Conservation (phyloP, 106 monocot species). For the Ottelia alismoides region DNA sequence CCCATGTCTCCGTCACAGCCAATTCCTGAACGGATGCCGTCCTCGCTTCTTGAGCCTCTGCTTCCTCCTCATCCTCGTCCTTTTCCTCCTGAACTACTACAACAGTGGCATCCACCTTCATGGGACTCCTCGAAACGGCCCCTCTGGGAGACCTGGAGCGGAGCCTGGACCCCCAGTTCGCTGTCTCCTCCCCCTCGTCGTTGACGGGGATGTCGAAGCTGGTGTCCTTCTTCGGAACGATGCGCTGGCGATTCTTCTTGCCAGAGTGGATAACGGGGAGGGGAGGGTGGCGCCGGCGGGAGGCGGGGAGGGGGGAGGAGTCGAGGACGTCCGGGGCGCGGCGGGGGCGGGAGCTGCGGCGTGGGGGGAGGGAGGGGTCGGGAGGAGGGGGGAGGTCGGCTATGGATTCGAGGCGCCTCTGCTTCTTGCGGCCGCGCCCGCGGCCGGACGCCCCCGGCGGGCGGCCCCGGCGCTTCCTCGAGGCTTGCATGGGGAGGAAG, state of each 20-base stretch:
- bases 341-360: constrained; percentile 45
- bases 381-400: background rate
- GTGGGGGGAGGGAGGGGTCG: constrained; percentile 32
- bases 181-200: constrained; percentile 7
- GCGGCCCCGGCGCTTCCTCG: no score
- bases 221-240: background rate
- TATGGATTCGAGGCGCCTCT: constrained; percentile 63
- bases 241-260: constrained; percentile 1
- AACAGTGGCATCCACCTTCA: background rate
- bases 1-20: no score
- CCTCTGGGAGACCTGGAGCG: constrained; percentile 15
- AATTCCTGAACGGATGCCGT: no score
- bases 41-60: no score
- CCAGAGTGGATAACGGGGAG: no score
- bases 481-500: constrained; percentile 2
- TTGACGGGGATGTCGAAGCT: background rate
- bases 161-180: constrained; percentile 40
- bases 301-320: constrained; percentile 37
- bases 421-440: constrained; percentile 63
- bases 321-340: constrained; percentile 58
- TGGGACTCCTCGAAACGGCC: background rate
- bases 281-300: constrained; percentile 15
- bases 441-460: constrained; percentile 20
- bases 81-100: background rate
- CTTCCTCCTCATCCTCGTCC: constrained; percentile 2